Base-by-base conservation (phyloP, 768 basidiomycete species). In the Kwoniella heveanensis region DNA sequence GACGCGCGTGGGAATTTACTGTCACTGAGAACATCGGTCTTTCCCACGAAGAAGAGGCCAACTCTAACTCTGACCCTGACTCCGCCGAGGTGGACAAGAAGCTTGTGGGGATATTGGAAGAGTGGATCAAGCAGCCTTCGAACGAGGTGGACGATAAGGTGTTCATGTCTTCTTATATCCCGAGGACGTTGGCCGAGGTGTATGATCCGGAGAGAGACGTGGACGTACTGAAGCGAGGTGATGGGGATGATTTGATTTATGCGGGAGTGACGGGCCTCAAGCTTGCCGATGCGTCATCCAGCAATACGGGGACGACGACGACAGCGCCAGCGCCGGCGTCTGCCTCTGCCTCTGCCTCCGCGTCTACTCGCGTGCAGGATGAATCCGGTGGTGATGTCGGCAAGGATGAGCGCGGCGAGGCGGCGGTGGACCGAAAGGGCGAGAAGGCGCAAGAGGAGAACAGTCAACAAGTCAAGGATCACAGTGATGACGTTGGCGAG, bases 151-250 rank as follows among this genome's bases (percentile, higher is more conserved):
- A 96, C 78, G 93, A 98, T 74, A 86, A 86, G 8, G 87, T 98
- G 13, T 99, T 99, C 83, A 81, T 92, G 77, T 84, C 84, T 26
- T 90, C 92, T 0, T 97, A 91, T 81, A 99, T 98, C 69, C 96
- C 96, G 15, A 87, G 94, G 32, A 88, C 87, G 24, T 82, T 99
- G 52, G 90, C 91, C 67, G 92, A 98, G 74, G 88, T 99, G 8
- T 91, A 88, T 76, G 92, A 98, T 78, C 92, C 94, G 0, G 96
- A 99, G 77, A 85, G 94, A 27, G 95, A 97, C 74, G 88, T 92
- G 12, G 91, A 87, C 36, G 84, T 85, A 21, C 82, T 94, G 47
- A 83, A 83, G 19, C 81, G 85, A 2, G 92, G 92, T 7, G 86
- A 89, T 54, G 87, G 88, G 13, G 81, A 83, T 57, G 84, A 83